Conservation (phyloP, 306 rosid species). For the Malus fusca region DNA sequence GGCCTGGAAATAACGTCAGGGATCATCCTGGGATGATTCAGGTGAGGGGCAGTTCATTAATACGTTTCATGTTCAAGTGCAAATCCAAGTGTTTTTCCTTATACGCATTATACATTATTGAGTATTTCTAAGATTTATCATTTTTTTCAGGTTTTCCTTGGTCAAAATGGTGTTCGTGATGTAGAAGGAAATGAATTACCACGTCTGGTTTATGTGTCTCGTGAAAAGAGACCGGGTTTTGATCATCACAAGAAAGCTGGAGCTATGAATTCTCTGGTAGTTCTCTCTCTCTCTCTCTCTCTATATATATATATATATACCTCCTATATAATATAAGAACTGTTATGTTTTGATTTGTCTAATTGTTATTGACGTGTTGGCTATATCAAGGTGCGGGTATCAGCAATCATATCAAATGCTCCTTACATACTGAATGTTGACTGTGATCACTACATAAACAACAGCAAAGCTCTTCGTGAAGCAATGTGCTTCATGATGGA, state of each 20-base stretch:
- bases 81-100: background rate
- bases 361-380: background rate
- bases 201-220: conserved; percentile 78
- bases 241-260: conserved; percentile 96
- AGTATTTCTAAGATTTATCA: background rate
- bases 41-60: conserved; percentile 29
- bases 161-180: conserved; percentile 80
- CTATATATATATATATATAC: background rate
- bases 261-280: conserved; percentile 86
- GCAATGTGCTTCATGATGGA: conserved; percentile 99
- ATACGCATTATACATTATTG: background rate
- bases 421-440: conserved; percentile 83
- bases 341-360: background rate
- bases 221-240: conserved; percentile 93
- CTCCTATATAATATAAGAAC: no score
- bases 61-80: background rate
- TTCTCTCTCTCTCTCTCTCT: background rate
- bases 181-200: conserved; percentile 80
- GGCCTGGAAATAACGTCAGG: conserved; percentile 90
- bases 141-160: conserved; percentile 76
- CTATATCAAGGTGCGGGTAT: conserved; percentile 60
- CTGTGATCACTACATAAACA: conserved; percentile 95
- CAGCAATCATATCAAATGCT: conserved; percentile 85
- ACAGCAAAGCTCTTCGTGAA: conserved; percentile 89
- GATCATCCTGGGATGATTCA: conserved; percentile 99